Evolutionary conservation across 192 early-diverging fungal genomes (phyloP).

Genomic region (Lobosporangium transversale): DNA sequence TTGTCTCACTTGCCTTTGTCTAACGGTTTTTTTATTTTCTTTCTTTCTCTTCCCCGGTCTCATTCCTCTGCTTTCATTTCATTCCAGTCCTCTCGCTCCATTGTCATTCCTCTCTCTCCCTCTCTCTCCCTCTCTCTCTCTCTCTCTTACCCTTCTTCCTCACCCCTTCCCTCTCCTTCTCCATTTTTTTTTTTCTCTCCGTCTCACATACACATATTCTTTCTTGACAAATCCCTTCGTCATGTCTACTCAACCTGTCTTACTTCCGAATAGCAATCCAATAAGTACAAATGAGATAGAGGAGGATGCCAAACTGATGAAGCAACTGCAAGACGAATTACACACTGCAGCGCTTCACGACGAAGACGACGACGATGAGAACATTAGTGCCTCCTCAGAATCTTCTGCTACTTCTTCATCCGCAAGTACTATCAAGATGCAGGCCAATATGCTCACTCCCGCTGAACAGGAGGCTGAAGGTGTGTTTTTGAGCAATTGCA

Average conservation of each 20-base stretch:
- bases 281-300: not conserved
- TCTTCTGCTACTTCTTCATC: constrained; percentile 1
- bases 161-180: not conserved
- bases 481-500: too few relatives aligned
- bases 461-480: constrained; percentile 47
- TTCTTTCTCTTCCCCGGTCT: too few relatives aligned
- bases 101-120: not conserved
- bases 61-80: not conserved
- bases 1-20: not conserved
- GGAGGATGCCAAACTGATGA: constrained; percentile 26
- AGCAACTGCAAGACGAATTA: constrained; percentile 30
- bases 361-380: constrained; percentile 10
- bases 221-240: not conserved
- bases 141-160: not conserved
- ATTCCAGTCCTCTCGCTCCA: not conserved
- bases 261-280: not conserved
- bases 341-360: constrained; percentile 34
- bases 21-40: too few relatives aligned
- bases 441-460: constrained; percentile 41
- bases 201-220: not conserved
- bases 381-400: constrained; percentile 3
- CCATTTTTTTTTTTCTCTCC: not conserved
- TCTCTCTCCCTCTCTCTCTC: not conserved
- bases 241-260: not conserved
- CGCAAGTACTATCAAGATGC: constrained; percentile 10